phyloP scores from a whole-genome alignment of 2,329 filamentous ascomycete genomes.

The Fusarium camptoceras region DNA sequence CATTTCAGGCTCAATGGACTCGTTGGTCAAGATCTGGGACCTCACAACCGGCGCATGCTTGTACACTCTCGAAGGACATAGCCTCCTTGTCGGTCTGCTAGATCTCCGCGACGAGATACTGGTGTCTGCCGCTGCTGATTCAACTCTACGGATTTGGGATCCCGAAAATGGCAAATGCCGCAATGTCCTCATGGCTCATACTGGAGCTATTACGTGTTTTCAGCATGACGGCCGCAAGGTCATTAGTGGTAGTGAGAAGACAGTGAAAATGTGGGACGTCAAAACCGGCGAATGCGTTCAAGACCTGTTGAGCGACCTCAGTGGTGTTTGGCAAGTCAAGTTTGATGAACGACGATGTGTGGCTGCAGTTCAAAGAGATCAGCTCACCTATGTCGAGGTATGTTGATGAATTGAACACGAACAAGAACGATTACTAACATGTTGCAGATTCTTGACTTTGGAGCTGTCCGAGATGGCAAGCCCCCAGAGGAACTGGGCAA shows the following conservation, averaged over 20 bases:
- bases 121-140: conserved; percentile 95
- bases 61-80: conserved; percentile 92
- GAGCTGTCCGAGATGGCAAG: conserved; percentile 89
- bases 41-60: conserved; percentile 86
- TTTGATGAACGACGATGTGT: conserved; percentile 97
- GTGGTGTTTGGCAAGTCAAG: conserved; percentile 98
- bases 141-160: conserved; percentile 96
- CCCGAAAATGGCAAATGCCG: conserved; percentile 92
- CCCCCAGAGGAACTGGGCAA: conserved; percentile 80
- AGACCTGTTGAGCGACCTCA: conserved; percentile 91
- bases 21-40: conserved; percentile 97
- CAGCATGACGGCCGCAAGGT: conserved; percentile 98
- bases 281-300: conserved; percentile 91
- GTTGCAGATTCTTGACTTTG: conserved; percentile 91
- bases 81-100: conserved; percentile 88
- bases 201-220: conserved; percentile 97
- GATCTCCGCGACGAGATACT: conserved; percentile 90
- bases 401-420: conserved; percentile 48
- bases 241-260: conserved; percentile 94
- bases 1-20: conserved; percentile 99
- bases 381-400: conserved; percentile 95
- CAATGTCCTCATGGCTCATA: conserved; percentile 90
- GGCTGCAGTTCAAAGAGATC: conserved; percentile 93
- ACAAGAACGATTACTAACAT: conserved; percentile 1
- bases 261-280: conserved; percentile 98